Base-by-base conservation (phyloP, 2,329 filamentous ascomycete genomes). In the Xylariaceae sp. region DNA sequence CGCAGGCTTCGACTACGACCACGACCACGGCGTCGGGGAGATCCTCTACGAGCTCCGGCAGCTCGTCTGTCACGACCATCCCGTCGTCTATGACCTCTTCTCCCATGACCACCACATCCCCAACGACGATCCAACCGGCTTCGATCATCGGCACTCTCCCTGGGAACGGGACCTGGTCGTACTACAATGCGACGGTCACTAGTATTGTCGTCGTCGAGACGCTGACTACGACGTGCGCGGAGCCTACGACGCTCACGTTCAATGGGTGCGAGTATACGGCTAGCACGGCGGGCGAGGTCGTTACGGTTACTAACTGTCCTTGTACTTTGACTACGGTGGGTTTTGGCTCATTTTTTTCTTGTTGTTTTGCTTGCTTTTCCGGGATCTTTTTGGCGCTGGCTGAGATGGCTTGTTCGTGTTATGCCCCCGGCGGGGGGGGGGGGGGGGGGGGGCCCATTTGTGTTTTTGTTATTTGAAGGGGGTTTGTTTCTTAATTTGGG, bases 281-380 rank as follows among this genome's bases (percentile, higher is more conserved):
- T 55, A 75, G 73, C 42, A 67, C 72, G 61, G 71, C 79, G 49
- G 65, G 76, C 55, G 75, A 74, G 44, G 64, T 81, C 53, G 80
- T 75, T 57, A n/a, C n/a, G n/a, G 72, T 83, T 45, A 71, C 68
- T 29, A 67, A 77, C 61, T 79, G 75, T 64, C 73, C 74, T 47
- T 78, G 75, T 68, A 76, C 74, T 36, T 50, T 67, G 33, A 58
- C 61, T 21, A 61, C 52, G 5, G 61, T 64, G 55, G 45, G 60
- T 35, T 38, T 19, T 17, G 11, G 7, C 20, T 43, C 12, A 25
- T 27, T 14, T 17, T 19, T 21, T n/a, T 22, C 17, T n/a, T 27
- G 5, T 32, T n/a, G 33, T 36, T n/a, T 29, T 36, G 6, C 19
- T 12, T n/a, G 16, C 21, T 14, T 19, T 33, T 17, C n/a, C 7